phyloP scores from a whole-genome alignment of 2,329 filamentous ascomycete genomes.

The Talaromyces sp. region DNA sequence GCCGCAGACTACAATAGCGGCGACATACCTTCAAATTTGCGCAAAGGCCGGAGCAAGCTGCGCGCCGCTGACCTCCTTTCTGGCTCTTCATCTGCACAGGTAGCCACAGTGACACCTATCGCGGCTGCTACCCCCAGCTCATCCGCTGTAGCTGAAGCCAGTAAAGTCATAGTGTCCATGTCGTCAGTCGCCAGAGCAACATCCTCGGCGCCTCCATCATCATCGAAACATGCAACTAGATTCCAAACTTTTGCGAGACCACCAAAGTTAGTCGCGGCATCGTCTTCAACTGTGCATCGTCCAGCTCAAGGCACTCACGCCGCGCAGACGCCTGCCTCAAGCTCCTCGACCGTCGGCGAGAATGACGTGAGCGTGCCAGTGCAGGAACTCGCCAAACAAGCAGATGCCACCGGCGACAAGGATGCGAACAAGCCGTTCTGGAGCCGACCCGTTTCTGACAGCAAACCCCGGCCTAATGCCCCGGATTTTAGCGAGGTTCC shows the following conservation, averaged over 20 bases:
- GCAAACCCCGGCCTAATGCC: not conserved
- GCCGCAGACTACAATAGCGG: constrained; percentile 15
- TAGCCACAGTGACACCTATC: not conserved
- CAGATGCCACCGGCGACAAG: not conserved
- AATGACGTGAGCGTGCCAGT: constrained; percentile 7
- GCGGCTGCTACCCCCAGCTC: constrained; percentile 2
- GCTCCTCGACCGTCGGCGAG: not conserved
- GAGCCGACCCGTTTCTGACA: not conserved
- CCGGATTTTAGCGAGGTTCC: constrained; percentile 2
- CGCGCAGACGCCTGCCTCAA: not conserved
- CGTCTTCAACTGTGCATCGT: not conserved
- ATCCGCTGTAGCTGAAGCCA: not conserved
- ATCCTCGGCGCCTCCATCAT: not conserved
- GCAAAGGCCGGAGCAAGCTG: constrained; percentile 4
- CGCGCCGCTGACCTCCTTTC: not conserved
- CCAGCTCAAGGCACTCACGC: constrained; percentile 4
- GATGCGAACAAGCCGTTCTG: constrained; percentile 10
- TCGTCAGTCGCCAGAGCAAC: not conserved
- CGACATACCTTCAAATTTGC: not conserved
- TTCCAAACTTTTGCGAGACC: not conserved
- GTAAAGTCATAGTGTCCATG: not conserved
- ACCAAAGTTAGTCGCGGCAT: not conserved
- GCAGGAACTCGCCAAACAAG: not conserved
- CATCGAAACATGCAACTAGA: not conserved
- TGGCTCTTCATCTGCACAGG: constrained; percentile 1